Base-by-base conservation (phyloP, 2,329 filamentous ascomycete species). In the Zymoseptoria ardabiliae region DNA sequence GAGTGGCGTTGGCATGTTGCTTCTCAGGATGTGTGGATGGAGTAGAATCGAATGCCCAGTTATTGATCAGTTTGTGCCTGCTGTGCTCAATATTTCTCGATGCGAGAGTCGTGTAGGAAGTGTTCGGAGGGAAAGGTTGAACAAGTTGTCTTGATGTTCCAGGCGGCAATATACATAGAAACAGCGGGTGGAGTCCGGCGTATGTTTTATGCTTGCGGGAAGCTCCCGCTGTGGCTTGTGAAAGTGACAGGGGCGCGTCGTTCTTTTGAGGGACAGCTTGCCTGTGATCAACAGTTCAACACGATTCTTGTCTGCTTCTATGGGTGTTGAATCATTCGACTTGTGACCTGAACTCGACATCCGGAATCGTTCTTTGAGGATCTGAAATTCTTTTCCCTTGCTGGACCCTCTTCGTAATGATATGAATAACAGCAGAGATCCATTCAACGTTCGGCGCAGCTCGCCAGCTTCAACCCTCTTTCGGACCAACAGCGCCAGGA, bases 1-100 rank as follows among this genome's bases (percentile, higher is more conserved):
- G 61, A 81, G 73, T 55, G 77, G 77, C 13, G 78, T 81, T 23
- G 78, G 78, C 78, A 80, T 80, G 49, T 54, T 74, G 67, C 56
- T 56, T 45, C 2, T 45, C 35, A 17, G 17, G 11, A 4, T 4
- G 35, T 11, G 5, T 41, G 10, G 23, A 1, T n/a, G 35, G 13
- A 1, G 11, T 41, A 11, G 11, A 10, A 7, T 55, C 13, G 28
- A 17, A 19, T 3, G 53, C 5, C 5, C 8, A 1, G 4, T 6
- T 25, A 7, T 25, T 25, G 23, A 25, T 25, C 3, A 1, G n/a
- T 3, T n/a, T n/a, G n/a, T n/a, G n/a, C n/a, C n/a, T n/a, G n/a
- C n/a, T n/a, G n/a, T n/a, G n/a, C n/a, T n/a, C n/a, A n/a, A n/a
- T n/a, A n/a, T n/a, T n/a, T n/a, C n/a, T n/a, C n/a, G n/a, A n/a